These are phyloP conservation scores for Penicillium diatomitis DNA, from an alignment of 495 filamentous ascomycete genomes.

Conservation along the genomic window DNA sequence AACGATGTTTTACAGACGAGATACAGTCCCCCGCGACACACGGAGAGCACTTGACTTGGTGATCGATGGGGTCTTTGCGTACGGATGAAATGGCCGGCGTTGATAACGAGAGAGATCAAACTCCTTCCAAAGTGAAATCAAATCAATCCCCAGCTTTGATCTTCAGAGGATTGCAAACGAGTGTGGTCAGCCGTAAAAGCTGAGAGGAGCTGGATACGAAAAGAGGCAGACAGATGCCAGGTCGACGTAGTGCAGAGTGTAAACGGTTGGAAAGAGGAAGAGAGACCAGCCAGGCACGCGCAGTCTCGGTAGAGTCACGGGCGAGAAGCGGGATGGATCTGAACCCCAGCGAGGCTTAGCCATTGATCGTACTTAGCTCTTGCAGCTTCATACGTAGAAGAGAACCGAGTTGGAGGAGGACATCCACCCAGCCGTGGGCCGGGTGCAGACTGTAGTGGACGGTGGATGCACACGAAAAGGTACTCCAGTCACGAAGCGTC, in stretches of 20 bases:
- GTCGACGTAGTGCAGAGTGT: not conserved
- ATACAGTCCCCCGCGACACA: too few relatives aligned
- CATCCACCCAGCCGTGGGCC: too few relatives aligned
- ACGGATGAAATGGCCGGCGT: too few relatives aligned
- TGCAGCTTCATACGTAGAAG: too few relatives aligned
- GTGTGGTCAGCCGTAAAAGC: conserved; percentile 5
- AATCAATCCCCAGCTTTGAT: not conserved
- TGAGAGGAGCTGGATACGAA: not conserved
- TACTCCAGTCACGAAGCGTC: too few relatives aligned
- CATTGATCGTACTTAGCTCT: not conserved
- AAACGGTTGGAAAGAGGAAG: not conserved
- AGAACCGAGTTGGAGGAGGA: too few relatives aligned
- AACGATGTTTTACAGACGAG: too few relatives aligned
- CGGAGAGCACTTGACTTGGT: not conserved
- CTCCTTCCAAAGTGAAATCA: not conserved
- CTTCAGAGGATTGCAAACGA: conserved; percentile 3
- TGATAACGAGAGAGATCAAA: too few relatives aligned
- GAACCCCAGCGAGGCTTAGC: conserved; percentile 1
- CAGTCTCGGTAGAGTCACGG: not conserved
- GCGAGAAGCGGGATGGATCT: not conserved
- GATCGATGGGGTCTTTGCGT: too few relatives aligned
- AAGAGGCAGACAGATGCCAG: not conserved
- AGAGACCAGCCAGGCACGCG: not conserved
- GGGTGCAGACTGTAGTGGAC: too few relatives aligned
- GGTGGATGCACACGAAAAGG: too few relatives aligned